Evolutionary conservation across 352 stramenopile genomes (phyloP).

Genomic region (Phytophthora crassamura): DNA sequence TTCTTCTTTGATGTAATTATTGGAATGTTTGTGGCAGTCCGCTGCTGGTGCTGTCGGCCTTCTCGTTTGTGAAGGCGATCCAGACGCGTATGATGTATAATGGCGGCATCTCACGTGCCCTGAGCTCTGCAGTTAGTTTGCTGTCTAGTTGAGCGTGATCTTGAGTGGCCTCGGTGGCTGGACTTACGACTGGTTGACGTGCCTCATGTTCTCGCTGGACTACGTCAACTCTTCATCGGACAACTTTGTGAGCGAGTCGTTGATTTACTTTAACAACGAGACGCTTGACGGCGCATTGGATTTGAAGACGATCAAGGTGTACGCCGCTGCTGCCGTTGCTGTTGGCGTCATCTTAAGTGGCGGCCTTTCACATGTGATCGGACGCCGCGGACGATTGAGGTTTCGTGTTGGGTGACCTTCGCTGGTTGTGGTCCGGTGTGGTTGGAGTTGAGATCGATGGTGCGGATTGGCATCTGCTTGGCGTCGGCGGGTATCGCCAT

Average conservation of each 20-base stretch:
- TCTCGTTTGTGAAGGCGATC: constrained; percentile 90
- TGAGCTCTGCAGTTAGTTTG: constrained; percentile 86
- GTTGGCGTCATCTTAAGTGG: constrained; percentile 59
- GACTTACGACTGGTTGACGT: constrained; percentile 83
- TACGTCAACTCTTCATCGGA: constrained; percentile 79
- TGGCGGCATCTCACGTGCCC: constrained; percentile 80
- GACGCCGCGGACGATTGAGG: constrained; percentile 73
- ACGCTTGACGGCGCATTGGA: constrained; percentile 52
- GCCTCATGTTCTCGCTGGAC: constrained; percentile 81
- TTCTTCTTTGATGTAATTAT: constrained; percentile 91
- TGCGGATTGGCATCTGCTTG: constrained; percentile 75
- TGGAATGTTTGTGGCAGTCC: constrained; percentile 78
- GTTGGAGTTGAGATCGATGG: constrained; percentile 68
- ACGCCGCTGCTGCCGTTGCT: constrained; percentile 58
- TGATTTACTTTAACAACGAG: constrained; percentile 82
- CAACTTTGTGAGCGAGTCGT: constrained; percentile 87
- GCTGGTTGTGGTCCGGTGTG: constrained; percentile 72
- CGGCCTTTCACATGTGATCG: constrained; percentile 60
- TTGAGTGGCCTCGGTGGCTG: constrained; percentile 79
- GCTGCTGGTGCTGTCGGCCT: constrained; percentile 77
- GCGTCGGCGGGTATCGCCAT: constrained; percentile 76
- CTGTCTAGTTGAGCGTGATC: constrained; percentile 77
- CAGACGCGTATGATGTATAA: constrained; percentile 94
- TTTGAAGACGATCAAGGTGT: constrained; percentile 76
- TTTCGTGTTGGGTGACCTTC: constrained; percentile 63